Base-by-base conservation (phyloP, 805 yeast species). In the Starmerella riodocensis region DNA sequence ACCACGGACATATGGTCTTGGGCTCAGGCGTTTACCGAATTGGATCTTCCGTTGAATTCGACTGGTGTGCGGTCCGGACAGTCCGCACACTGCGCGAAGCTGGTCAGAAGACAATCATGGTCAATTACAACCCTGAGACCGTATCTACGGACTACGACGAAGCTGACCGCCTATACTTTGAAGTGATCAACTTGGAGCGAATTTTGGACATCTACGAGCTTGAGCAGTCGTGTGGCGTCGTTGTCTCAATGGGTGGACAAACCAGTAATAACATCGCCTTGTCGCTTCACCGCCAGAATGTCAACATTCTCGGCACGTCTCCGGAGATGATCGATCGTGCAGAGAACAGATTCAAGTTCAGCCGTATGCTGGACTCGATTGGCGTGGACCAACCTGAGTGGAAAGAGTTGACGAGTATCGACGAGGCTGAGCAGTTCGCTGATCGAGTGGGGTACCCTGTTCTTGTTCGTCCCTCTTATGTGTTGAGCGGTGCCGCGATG, bases 361-460 rank as follows among this genome's bases (percentile, higher is more conserved):
- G 95, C 32, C 82, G 95, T 65, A 85, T 88, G 93, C 71, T 88
- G 65, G 98, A 88, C 63, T 74, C 74, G 51, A 88, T 88, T 56
- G 94, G 93, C 41, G 96, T 88, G 48, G 98, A 88, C 65, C 98
- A 88, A 66, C 98, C 98, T 32, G 94, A 95, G 28, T 88, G 98
- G 98, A 88, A 86, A 63, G 98, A 88, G 63, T 73, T 88, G 54
- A 85, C 97, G 27, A 82, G 94, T 19, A 70, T 84, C 42, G 83
- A 70, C 29, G 97, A 88, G 62, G 97, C 98, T 44, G 93, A 83
- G 60, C 75, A 66, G 32, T 88, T 88, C 58, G 96, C 97, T 42
- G 79, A 83, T 35, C 76, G 73, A 57, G 97, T 84, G 39, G 71
- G 84, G 26, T 88, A 84, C 62, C 98, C 98, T 36, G 97, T 88